Percentiles rank a stretch among this genome's conserved stretches.
Evolutionary conservation across 108 stramenopile genomes (phyloP).

Genomic region (Epithemia pelagica): DNA sequence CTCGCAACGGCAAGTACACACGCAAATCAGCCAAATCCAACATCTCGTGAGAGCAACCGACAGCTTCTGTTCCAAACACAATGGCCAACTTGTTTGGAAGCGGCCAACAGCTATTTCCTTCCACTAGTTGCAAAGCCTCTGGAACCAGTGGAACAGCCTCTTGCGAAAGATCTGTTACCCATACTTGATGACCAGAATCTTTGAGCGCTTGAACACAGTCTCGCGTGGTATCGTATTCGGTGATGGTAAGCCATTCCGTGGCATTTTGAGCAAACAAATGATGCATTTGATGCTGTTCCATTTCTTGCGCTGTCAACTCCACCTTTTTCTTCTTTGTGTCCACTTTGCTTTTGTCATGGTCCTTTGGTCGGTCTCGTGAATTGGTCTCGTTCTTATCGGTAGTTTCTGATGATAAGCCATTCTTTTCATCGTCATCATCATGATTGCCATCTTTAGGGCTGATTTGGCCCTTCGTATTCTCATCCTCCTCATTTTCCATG

Average conservation of each 20-base stretch:
- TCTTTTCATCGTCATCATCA: conserved; percentile 10
- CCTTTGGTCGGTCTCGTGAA: background rate
- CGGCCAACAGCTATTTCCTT: conserved; percentile 6
- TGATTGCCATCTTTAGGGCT: no score
- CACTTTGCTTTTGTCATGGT: background rate
- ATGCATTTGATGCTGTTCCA: conserved; percentile 50
- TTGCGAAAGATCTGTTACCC: conserved; percentile 84
- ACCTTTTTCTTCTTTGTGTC: background rate
- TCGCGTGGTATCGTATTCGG: conserved; percentile 56
- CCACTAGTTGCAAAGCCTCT: conserved; percentile 21
- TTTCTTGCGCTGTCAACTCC: conserved; percentile 35
- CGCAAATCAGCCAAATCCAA: conserved; percentile 63
- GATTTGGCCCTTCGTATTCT: background rate
- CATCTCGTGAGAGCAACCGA: conserved; percentile 78
- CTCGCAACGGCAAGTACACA: conserved; percentile 84
- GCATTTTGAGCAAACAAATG: conserved; percentile 84
- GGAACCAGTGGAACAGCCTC: conserved; percentile 54
- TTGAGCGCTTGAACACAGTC: conserved; percentile 59
- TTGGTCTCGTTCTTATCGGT: conserved; percentile 9
- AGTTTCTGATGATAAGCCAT: conserved; percentile 4
- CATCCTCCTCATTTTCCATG: conserved; percentile 8
- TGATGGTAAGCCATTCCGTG: conserved; percentile 78
- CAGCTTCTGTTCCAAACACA: conserved; percentile 87
- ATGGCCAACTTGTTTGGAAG: conserved; percentile 85
- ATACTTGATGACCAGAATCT: conserved; percentile 51